phyloP scores from a whole-genome alignment of 331 rosid species.

The Pyracantha coccinea region DNA sequence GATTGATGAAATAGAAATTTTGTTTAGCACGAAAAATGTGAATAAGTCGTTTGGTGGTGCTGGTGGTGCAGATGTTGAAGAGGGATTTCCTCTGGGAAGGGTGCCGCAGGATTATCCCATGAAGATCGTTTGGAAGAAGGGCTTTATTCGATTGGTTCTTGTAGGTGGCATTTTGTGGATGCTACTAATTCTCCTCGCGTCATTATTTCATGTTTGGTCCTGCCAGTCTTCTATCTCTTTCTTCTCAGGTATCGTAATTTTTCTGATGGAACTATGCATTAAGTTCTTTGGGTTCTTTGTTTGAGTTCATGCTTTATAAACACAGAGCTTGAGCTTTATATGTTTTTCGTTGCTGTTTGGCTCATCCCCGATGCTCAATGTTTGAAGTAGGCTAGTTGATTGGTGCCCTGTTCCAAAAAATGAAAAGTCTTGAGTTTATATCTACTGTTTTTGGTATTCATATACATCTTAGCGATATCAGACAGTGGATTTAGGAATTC shows the following conservation, averaged over 20 bases:
- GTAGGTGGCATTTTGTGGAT: slow-evolving; percentile 91
- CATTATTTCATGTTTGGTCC: slow-evolving; percentile 87
- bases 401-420: neutral
- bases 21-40: neutral
- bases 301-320: neutral
- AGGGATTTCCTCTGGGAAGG: slow-evolving; percentile 39
- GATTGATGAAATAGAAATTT: neutral
- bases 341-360: neutral
- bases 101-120: slow-evolving; percentile 55
- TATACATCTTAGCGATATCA: neutral
- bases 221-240: slow-evolving; percentile 76
- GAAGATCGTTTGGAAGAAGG: slow-evolving; percentile 87
- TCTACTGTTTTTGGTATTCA: neutral
- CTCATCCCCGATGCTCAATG: neutral
- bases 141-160: slow-evolving; percentile 77
- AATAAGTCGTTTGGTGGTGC: slow-evolving; percentile 10
- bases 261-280: neutral
- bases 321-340: neutral
- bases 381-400: neutral
- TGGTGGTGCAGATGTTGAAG: slow-evolving; percentile 60
- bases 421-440: neutral
- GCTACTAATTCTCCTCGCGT: slow-evolving; percentile 76
- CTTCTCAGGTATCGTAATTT: slow-evolving; percentile 51
- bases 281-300: neutral
- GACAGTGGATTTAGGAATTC: neutral